These are phyloP conservation scores for Penicillium pulvis DNA, from an alignment of 495 filamentous ascomycete genomes.

Conservation along the genomic window DNA sequence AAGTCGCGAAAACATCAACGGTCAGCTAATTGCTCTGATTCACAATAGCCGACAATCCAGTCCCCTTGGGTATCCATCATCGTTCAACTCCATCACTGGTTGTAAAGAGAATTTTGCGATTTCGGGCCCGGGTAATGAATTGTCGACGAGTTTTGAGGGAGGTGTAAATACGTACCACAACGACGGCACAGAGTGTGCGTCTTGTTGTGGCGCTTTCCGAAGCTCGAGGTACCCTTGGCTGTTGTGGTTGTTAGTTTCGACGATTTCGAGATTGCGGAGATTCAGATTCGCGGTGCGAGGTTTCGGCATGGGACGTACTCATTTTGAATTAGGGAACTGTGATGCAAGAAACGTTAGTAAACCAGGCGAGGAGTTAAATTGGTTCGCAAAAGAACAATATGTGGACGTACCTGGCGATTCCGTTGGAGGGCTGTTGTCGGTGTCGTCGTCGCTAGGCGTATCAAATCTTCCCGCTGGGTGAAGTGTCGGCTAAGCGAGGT, in stretches of 20 bases:
- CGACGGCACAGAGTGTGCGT: slow-evolving; percentile 99
- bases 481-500: slow-evolving; percentile 44
- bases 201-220: slow-evolving; percentile 99
- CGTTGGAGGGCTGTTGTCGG: slow-evolving; percentile 54
- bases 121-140: slow-evolving; percentile 20
- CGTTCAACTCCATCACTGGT: slow-evolving; percentile 22
- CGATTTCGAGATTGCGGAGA: slow-evolving; percentile 29
- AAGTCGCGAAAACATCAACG: slow-evolving; percentile 30
- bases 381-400: slow-evolving; percentile 15
- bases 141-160: slow-evolving; percentile 18
- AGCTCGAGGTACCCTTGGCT: slow-evolving; percentile 95
- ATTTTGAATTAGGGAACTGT: slow-evolving; percentile 63
- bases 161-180: slow-evolving; percentile 76
- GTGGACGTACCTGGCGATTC: slow-evolving; percentile 51
- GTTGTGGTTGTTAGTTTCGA: slow-evolving; percentile 49
- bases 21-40: slow-evolving; percentile 28
- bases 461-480: slow-evolving; percentile 44
- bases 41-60: slow-evolving; percentile 8
- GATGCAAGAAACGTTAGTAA: slow-evolving; percentile 23
- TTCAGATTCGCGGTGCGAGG: slow-evolving; percentile 28
- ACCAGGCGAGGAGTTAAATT: neutral
- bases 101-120: slow-evolving; percentile 28
- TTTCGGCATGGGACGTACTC: slow-evolving; percentile 54
- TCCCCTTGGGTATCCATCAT: slow-evolving; percentile 14
- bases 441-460: slow-evolving; percentile 53